Evolutionary conservation across 108 stramenopile species (phyloP).

Genomic region (Conticribra guillardii): DNA sequence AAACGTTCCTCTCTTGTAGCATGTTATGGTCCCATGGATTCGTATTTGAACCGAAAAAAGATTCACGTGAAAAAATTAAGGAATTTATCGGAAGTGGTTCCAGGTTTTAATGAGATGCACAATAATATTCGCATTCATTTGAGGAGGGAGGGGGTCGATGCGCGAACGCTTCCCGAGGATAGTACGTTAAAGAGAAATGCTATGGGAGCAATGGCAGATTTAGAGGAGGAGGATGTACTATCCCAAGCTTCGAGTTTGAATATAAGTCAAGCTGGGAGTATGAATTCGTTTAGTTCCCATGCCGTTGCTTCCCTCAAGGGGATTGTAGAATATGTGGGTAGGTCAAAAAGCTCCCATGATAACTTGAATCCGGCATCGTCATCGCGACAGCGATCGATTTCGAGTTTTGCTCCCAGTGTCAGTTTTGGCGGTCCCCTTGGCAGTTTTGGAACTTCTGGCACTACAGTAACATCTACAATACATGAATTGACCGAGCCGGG

Average conservation of each 20-base stretch:
- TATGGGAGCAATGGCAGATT: conserved; percentile 5
- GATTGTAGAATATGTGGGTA: conserved; percentile 26
- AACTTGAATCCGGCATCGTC: neutral
- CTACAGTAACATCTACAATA: neutral
- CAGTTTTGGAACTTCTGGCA: too few relatives aligned
- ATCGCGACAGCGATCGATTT: neutral
- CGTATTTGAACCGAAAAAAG: conserved; percentile 34
- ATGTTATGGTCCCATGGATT: conserved; percentile 12
- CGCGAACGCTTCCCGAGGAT: conserved; percentile 10
- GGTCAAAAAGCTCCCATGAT: neutral
- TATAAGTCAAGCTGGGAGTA: conserved; percentile 12
- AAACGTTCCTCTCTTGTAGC: neutral
- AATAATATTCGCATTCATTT: conserved; percentile 46
- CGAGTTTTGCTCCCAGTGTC: neutral
- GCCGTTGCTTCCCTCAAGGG: conserved; percentile 28
- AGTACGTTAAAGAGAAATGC: neutral
- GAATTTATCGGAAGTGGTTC: conserved; percentile 43
- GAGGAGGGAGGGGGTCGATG: conserved; percentile 22
- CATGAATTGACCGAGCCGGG: neutral
- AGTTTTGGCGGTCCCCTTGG: neutral
- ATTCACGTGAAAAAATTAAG: conserved; percentile 37
- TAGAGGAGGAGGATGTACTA: conserved; percentile 24
- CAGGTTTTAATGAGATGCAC: conserved; percentile 49
- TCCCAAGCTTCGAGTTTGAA: conserved; percentile 20
- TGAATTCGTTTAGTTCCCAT: conserved; percentile 38